A percentile compares a stretch with the other conserved stretches of the same genome.
phyloP scores from a whole-genome alignment of 495 filamentous ascomycete species.

The Letharia columbiana region DNA sequence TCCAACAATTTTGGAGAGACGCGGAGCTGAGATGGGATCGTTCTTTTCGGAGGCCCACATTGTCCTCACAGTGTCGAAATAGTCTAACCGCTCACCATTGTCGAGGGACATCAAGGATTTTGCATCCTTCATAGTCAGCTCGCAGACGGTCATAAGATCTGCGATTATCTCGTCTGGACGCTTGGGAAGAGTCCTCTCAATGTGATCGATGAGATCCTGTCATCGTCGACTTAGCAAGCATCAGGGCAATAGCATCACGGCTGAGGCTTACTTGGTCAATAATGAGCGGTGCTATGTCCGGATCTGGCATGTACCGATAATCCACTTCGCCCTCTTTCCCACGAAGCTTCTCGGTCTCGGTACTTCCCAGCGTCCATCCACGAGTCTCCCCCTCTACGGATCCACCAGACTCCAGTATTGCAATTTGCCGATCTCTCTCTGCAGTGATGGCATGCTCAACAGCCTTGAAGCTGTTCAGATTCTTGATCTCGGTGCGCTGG shows the following conservation, averaged over 20 bases:
- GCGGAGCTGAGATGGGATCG: neutral
- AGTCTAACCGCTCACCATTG: conserved; percentile 70
- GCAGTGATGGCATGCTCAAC: conserved; percentile 89
- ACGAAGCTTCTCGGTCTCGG: conserved; percentile 64
- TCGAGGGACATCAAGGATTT: conserved; percentile 71
- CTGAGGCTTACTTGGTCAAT: conserved; percentile 47
- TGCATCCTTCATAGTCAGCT: conserved; percentile 76
- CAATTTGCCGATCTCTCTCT: conserved; percentile 82
- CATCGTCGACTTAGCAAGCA: conserved; percentile 1
- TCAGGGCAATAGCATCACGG: neutral
- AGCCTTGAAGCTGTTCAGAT: conserved; percentile 86
- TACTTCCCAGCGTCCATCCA: conserved; percentile 78
- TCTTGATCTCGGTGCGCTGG: conserved; percentile 95
- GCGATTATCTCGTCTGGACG: conserved; percentile 62
- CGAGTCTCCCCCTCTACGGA: conserved; percentile 79
- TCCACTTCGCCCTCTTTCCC: conserved; percentile 97
- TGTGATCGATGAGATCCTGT: conserved; percentile 52
- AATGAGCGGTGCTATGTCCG: conserved; percentile 73
- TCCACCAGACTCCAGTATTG: conserved; percentile 68
- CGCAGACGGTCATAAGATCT: conserved; percentile 48
- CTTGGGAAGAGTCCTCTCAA: conserved; percentile 52
- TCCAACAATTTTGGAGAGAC: conserved; percentile 19
- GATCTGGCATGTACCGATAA: conserved; percentile 97
- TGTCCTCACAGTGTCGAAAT: conserved; percentile 58
- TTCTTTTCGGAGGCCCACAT: neutral